A percentile compares a stretch with the other conserved stretches of the same genome.
Evolutionary conservation across 2,329 filamentous ascomycete genomes (phyloP).

Genomic region (Diaporthe helianthi): DNA sequence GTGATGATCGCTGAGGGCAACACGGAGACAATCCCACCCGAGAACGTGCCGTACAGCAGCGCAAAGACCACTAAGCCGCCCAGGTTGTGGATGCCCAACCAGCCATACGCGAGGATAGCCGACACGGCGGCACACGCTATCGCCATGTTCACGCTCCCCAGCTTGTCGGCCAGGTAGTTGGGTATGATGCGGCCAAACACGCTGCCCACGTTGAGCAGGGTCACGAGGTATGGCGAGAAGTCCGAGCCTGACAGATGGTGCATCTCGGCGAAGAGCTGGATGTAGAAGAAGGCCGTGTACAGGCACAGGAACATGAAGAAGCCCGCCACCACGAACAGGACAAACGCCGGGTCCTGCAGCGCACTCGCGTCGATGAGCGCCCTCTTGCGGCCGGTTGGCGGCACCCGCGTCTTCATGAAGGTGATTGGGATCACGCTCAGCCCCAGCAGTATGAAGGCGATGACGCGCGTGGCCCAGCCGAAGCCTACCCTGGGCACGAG

Average conservation of each 20-base stretch:
- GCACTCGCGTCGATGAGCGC: constrained; percentile 47
- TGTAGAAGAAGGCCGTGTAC: constrained; percentile 58
- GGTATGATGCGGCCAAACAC: constrained; percentile 54
- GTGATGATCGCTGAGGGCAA: constrained; percentile 48
- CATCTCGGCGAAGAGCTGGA: constrained; percentile 50
- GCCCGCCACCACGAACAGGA: constrained; percentile 46
- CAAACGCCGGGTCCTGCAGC: constrained; percentile 48
- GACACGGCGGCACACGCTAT: constrained; percentile 44
- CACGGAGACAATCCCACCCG: constrained; percentile 53
- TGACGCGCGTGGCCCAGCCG: constrained; percentile 50
- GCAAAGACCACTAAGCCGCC: constrained; percentile 50
- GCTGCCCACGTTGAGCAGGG: constrained; percentile 52
- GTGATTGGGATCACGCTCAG: constrained; percentile 47
- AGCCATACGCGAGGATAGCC: constrained; percentile 48
- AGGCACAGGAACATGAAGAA: constrained; percentile 53
- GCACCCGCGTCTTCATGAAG: constrained; percentile 48
- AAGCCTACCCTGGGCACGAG: constrained; percentile 45
- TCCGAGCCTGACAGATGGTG: constrained; percentile 46
- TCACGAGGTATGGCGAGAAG: constrained; percentile 51
- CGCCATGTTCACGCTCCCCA: constrained; percentile 50
- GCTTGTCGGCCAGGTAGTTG: constrained; percentile 51
- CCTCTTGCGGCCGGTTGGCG: constrained; percentile 41
- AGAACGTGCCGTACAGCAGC: constrained; percentile 54
- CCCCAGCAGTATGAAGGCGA: constrained; percentile 59
- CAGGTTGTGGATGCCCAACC: constrained; percentile 47